Conservation (phyloP, 768 basidiomycete genomes). For the Mycena leptocephala region DNA sequence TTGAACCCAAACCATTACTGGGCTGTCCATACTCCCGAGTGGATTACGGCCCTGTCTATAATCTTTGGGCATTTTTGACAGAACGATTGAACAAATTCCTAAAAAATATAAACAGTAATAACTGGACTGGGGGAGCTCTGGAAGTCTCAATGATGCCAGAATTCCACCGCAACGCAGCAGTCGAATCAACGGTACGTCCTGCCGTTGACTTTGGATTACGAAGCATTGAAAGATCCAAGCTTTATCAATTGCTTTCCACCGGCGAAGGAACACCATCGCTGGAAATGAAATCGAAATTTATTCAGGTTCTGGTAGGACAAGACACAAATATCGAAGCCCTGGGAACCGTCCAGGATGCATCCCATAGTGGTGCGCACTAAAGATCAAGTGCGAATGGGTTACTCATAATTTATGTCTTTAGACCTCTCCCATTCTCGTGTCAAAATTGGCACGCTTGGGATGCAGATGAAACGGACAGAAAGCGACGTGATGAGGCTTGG, state of each 20-base stretch:
- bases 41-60: slow-evolving; percentile 46
- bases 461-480: neutral
- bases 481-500: neutral
- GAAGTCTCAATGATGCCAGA: slow-evolving; percentile 49
- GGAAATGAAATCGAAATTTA: neutral
- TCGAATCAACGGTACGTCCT: neutral
- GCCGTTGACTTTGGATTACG: no score
- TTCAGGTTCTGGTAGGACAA: neutral
- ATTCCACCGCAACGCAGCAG: slow-evolving; percentile 24
- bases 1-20: no score
- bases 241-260: neutral
- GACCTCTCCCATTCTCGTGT: neutral
- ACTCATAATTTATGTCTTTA: neutral
- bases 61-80: slow-evolving; percentile 46
- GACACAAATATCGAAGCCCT: neutral
- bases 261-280: neutral
- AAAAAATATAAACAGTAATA: slow-evolving; percentile 45
- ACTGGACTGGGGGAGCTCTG: slow-evolving; percentile 41
- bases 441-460: neutral
- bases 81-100: slow-evolving; percentile 48
- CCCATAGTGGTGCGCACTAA: neutral
- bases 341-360: slow-evolving; percentile 14
- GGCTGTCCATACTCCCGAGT: slow-evolving; percentile 38
- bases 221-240: neutral
- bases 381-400: neutral